A percentile compares a stretch with the other conserved stretches of the same genome.
Evolutionary conservation across 768 basidiomycete genomes (phyloP).

Genomic region (Lyophyllum decastes): DNA sequence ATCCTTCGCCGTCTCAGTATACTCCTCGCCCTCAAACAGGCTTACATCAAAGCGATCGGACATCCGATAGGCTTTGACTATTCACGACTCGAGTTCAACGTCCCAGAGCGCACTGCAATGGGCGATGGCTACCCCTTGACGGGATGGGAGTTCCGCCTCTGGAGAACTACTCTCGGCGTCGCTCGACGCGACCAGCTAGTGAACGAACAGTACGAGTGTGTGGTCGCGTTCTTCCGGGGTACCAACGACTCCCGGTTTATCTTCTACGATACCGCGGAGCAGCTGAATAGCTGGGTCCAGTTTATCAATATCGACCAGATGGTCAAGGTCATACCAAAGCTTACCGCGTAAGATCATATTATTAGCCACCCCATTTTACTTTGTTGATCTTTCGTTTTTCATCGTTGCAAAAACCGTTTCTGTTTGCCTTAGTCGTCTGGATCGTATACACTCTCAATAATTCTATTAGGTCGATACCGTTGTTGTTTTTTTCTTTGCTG

Average conservation of each 20-base stretch:
- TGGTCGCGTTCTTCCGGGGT: slow-evolving; percentile 75
- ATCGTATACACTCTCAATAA: not conserved
- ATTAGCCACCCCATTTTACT: not conserved
- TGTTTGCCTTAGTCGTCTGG: not conserved
- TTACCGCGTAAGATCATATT: slow-evolving; percentile 49
- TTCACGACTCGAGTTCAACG: slow-evolving; percentile 80
- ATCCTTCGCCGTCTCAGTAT: slow-evolving; percentile 76
- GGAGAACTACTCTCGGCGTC: slow-evolving; percentile 72
- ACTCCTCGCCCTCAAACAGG: slow-evolving; percentile 75
- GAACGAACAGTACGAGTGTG: slow-evolving; percentile 76
- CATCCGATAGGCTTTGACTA: slow-evolving; percentile 81
- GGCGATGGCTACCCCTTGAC: slow-evolving; percentile 70
- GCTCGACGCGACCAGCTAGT: slow-evolving; percentile 55
- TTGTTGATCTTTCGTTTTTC: not conserved
- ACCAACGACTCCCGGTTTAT: slow-evolving; percentile 66
- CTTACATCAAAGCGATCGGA: slow-evolving; percentile 84
- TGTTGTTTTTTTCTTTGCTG: not conserved
- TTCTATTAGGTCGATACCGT: not conserved
- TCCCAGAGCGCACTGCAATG: slow-evolving; percentile 56
- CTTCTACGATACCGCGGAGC: slow-evolving; percentile 66
- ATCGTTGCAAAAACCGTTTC: not conserved
- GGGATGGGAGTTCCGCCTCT: slow-evolving; percentile 89
- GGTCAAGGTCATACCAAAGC: slow-evolving; percentile 75
- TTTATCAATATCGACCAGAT: slow-evolving; percentile 84
- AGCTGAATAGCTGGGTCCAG: slow-evolving; percentile 80